A percentile compares a stretch with the other conserved stretches of the same genome.
Conservation (phyloP, 352 stramenopile species). For the Globisporangium okanoganense region DNA sequence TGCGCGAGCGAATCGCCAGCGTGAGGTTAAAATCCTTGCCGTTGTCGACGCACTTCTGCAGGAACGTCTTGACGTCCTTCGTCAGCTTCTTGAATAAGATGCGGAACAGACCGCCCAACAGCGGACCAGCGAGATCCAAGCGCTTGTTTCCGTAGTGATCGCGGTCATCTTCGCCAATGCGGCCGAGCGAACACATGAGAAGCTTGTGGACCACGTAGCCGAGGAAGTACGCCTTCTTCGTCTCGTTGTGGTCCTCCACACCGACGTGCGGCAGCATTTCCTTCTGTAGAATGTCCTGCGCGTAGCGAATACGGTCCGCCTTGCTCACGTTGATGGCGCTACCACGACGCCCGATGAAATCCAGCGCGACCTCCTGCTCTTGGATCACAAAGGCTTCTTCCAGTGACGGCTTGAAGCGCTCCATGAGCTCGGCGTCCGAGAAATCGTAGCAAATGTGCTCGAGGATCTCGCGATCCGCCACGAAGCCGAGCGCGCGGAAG, state of each 20-base stretch:
- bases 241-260: constrained; percentile 97
- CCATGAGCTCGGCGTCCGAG: constrained; percentile 98
- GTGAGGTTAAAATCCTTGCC: constrained; percentile 97
- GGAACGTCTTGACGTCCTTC: constrained; percentile 96
- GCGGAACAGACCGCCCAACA: constrained; percentile 97
- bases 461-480: constrained; percentile 97
- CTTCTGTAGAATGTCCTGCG: constrained; percentile 98
- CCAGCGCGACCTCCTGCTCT: constrained; percentile 95
- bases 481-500: constrained; percentile 96
- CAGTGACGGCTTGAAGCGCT: constrained; percentile 97
- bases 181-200: constrained; percentile 97
- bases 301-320: constrained; percentile 98
- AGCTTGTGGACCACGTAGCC: constrained; percentile 99
- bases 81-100: constrained; percentile 99
- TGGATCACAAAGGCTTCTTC: constrained; percentile 99
- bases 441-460: constrained; percentile 99
- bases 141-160: constrained; percentile 99
- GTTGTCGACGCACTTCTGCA: constrained; percentile 91
- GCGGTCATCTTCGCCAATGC: constrained; percentile 97
- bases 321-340: constrained; percentile 95
- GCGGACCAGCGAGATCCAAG: constrained; percentile 97
- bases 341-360: constrained; percentile 98
- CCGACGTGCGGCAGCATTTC: constrained; percentile 99
- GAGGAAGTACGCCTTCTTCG: constrained; percentile 97
- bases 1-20: constrained; percentile 96